Evolutionary conservation across 2,329 filamentous ascomycete genomes (phyloP).

Genomic region (Aureobasidium leucospermi): DNA sequence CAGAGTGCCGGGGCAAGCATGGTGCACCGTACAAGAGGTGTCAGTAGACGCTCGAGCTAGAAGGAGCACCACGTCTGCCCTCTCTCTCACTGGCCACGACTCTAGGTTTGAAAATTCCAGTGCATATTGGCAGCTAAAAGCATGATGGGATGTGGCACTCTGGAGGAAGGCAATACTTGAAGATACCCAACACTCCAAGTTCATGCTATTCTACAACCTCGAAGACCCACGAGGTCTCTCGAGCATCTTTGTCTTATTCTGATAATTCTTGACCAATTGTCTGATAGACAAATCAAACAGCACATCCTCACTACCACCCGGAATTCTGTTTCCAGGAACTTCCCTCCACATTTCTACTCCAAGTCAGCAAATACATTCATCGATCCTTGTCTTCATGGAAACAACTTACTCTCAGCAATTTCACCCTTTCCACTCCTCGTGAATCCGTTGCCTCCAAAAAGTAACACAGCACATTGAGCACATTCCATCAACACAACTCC

Average conservation of each 20-base stretch:
- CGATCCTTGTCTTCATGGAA: constrained; percentile 3
- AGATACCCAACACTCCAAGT: too few relatives aligned
- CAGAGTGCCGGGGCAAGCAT: not conserved
- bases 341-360: constrained; percentile 54
- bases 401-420: constrained; percentile 56
- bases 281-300: constrained; percentile 62
- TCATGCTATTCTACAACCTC: constrained; percentile 30
- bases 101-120: too few relatives aligned
- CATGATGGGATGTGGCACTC: too few relatives aligned
- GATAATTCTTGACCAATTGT: constrained; percentile 64
- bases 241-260: constrained; percentile 48
- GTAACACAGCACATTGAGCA: constrained; percentile 58
- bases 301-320: constrained; percentile 64
- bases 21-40: not conserved
- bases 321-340: constrained; percentile 44
- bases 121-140: too few relatives aligned
- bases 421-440: constrained; percentile 64
- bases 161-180: too few relatives aligned
- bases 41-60: not conserved
- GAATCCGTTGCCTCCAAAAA: constrained; percentile 70
- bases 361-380: not conserved
- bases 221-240: constrained; percentile 37
- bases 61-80: too few relatives aligned
- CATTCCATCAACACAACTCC: constrained; percentile 67
- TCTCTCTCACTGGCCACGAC: too few relatives aligned